Conservation (phyloP, 78 protist species). For the Dictyostelium capitatum region DNA sequence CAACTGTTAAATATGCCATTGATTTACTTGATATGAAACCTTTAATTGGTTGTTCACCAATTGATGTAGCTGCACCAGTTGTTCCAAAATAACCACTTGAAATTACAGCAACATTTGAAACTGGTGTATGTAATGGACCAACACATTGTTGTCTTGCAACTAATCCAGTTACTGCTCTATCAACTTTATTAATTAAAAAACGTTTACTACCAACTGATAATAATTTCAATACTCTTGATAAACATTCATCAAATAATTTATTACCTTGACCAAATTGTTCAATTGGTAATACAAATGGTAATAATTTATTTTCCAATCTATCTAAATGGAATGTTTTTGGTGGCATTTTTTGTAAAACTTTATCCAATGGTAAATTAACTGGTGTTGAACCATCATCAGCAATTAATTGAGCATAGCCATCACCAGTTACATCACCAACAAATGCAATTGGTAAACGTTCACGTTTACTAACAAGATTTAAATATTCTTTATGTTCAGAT, state of each 20-base stretch:
- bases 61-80: conserved; percentile 85
- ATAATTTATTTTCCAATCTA: not conserved
- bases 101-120: conserved; percentile 91
- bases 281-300: conserved; percentile 41
- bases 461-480: conserved; percentile 75
- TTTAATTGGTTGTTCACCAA: conserved; percentile 95
- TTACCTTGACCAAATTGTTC: not conserved
- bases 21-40: conserved; percentile 89
- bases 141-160: conserved; percentile 96
- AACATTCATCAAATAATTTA: not conserved
- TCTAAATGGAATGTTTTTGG: conserved; percentile 83
- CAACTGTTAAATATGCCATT: conserved; percentile 93
- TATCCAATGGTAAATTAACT: conserved; percentile 83
- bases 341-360: conserved; percentile 87
- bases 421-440: conserved; percentile 90
- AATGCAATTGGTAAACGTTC: conserved; percentile 85
- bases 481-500: conserved; percentile 22
- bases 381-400: conserved; percentile 58
- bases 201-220: conserved; percentile 94
- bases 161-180: conserved; percentile 94
- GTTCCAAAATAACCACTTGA: conserved; percentile 58
- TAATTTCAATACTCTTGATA: conserved; percentile 85
- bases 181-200: conserved; percentile 93
- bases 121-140: conserved; percentile 94
- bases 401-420: conserved; percentile 75